phyloP scores from a whole-genome alignment of 768 basidiomycete genomes.

The Pleurotus tuoliensis region DNA sequence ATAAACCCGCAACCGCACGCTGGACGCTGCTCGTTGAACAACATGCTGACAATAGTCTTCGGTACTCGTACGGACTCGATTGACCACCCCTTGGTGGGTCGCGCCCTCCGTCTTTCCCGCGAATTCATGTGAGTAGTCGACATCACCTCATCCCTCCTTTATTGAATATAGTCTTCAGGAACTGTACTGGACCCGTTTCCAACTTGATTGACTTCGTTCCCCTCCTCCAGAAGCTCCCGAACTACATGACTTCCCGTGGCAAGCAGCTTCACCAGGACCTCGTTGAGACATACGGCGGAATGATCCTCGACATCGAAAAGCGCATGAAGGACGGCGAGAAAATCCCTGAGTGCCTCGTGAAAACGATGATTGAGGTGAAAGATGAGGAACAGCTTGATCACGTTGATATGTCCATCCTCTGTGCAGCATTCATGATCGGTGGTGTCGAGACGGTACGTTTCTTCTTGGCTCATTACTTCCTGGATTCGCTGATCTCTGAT shows the following conservation, averaged over 20 bases:
- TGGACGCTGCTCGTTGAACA: constrained; percentile 37
- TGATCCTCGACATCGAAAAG: constrained; percentile 32
- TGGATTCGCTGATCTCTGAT: neutral
- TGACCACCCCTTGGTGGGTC: constrained; percentile 31
- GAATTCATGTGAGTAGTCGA: constrained; percentile 39
- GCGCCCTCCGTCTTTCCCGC: constrained; percentile 31
- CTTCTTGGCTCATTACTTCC: neutral
- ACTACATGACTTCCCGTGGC: constrained; percentile 31
- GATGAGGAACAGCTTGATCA: constrained; percentile 32
- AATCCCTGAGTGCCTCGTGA: constrained; percentile 41
- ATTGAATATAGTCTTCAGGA: constrained; percentile 17
- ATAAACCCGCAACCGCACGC: constrained; percentile 36
- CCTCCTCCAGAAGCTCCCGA: constrained; percentile 36
- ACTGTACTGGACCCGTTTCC: constrained; percentile 39
- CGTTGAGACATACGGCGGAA: constrained; percentile 32
- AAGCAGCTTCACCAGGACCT: constrained; percentile 34
- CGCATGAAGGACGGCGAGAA: constrained; percentile 31
- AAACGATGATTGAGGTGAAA: constrained; percentile 28
- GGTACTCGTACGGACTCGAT: constrained; percentile 37
- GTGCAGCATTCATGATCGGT: constrained; percentile 39
- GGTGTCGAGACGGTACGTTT: constrained; percentile 38
- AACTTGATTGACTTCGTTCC: constrained; percentile 43
- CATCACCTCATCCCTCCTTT: neutral
- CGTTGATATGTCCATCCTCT: constrained; percentile 36
- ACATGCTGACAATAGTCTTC: constrained; percentile 42